Evolutionary conservation across 257 asterid species (phyloP).

Genomic region (Apocynum venetum): DNA sequence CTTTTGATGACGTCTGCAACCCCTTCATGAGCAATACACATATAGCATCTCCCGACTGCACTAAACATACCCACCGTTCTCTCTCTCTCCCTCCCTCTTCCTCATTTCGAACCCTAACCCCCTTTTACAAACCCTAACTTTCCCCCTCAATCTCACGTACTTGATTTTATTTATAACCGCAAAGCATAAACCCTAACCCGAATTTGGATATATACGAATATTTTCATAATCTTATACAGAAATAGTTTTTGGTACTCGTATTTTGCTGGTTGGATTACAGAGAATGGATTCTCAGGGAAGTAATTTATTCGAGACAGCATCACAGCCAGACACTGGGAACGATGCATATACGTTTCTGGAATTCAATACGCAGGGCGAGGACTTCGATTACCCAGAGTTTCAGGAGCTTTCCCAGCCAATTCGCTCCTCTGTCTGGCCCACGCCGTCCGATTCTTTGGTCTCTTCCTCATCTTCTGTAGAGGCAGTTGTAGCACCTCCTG

Average conservation of each 20-base stretch:
- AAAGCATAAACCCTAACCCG: constrained; percentile 21
- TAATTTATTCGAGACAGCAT: constrained; percentile 86
- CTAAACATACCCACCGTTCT: neutral
- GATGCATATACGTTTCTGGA: constrained; percentile 90
- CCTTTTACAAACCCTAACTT: constrained; percentile 9
- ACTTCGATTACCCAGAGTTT: constrained; percentile 85
- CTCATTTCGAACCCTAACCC: constrained; percentile 14
- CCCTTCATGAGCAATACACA: neutral
- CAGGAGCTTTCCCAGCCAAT: constrained; percentile 91
- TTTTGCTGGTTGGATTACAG: neutral
- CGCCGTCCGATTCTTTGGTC: constrained; percentile 62
- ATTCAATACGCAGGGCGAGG: constrained; percentile 92
- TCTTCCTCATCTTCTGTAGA: constrained; percentile 16
- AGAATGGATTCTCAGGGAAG: constrained; percentile 72
- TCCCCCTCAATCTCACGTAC: neutral
- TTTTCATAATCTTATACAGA: no score
- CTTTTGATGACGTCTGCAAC: constrained; percentile 9
- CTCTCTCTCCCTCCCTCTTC: neutral
- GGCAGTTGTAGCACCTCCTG: constrained; percentile 27
- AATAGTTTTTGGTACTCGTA: neutral
- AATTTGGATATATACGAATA: neutral
- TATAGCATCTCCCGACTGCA: neutral
- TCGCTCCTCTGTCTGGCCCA: constrained; percentile 75
- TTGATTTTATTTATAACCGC: neutral
- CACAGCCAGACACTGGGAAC: constrained; percentile 93